These are phyloP conservation scores for Litsea cubeba DNA, from an alignment of 164 flowering plant genomes.

Conservation along the genomic window DNA sequence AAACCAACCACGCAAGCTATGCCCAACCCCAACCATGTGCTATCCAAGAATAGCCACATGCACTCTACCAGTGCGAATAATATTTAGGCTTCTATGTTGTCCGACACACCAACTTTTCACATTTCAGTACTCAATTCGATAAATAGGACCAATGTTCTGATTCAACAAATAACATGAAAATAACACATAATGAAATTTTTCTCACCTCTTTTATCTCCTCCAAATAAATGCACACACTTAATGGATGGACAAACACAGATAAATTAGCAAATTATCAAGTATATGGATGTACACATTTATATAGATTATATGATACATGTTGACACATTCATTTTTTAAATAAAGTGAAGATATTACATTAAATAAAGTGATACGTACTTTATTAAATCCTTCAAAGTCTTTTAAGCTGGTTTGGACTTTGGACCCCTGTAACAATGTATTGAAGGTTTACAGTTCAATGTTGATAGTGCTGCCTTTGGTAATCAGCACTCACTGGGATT, in stretches of 20 bases:
- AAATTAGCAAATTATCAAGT: no score
- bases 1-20: constrained; percentile 69
- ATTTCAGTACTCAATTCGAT: constrained; percentile 76
- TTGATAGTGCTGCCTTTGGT: no score
- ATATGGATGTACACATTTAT: neutral
- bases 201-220: neutral
- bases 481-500: no score
- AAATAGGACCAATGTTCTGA: constrained; percentile 59
- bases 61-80: constrained; percentile 73
- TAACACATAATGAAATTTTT: neutral
- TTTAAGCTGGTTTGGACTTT: no score
- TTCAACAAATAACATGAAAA: neutral
- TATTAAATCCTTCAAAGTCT: no score
- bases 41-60: constrained; percentile 57
- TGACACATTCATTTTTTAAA: neutral
- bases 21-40: constrained; percentile 64
- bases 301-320: neutral
- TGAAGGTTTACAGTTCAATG: no score
- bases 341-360: neutral
- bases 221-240: neutral
- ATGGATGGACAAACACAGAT: neutral
- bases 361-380: no score
- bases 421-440: no score
- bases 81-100: constrained; percentile 62
- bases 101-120: constrained; percentile 76